Conservation (phyloP, 495 filamentous ascomycete genomes). For the Daldinia vernicosa region DNA sequence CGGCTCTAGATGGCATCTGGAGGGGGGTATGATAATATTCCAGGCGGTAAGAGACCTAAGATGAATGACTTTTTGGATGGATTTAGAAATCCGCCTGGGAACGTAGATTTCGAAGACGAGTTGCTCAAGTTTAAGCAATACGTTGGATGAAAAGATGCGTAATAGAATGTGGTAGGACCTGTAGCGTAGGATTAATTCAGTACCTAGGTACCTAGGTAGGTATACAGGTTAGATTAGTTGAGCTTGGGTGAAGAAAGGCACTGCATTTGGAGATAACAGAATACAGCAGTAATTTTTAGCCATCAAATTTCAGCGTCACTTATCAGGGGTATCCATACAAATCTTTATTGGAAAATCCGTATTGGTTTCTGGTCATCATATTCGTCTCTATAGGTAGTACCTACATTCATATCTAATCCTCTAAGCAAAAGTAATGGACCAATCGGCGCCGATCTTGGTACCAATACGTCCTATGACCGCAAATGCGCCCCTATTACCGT, state of each 20-base stretch:
- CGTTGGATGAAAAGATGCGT: not conserved
- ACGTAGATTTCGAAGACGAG: not conserved
- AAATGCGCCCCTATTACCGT: conserved; percentile 73
- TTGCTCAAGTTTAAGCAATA: not conserved
- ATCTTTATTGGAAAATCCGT: too few species aligned
- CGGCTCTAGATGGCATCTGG: not conserved
- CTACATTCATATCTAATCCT: conserved; percentile 1
- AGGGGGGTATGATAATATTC: not conserved
- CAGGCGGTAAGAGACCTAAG: not conserved
- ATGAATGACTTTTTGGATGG: not conserved
- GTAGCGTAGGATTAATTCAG: too few species aligned
- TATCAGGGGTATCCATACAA: too few species aligned
- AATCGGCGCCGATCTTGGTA: conserved; percentile 78
- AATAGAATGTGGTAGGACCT: too few species aligned
- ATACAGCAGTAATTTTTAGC: too few species aligned
- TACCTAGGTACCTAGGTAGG: too few species aligned
- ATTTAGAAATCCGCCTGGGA: not conserved
- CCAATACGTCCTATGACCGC: conserved; percentile 83
- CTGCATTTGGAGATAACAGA: too few species aligned
- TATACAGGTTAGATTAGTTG: not conserved
- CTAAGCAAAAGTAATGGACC: conserved; percentile 71
- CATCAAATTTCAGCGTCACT: too few species aligned
- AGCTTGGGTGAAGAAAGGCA: too few species aligned
- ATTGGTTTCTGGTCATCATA: conserved; percentile 8
- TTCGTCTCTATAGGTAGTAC: conserved; percentile 18